Evolutionary conservation across 2,329 filamentous ascomycete species (phyloP), one percentile per base, ranked within the genome.

Genomic region (Pseudohalonectria lignicola): DNA sequence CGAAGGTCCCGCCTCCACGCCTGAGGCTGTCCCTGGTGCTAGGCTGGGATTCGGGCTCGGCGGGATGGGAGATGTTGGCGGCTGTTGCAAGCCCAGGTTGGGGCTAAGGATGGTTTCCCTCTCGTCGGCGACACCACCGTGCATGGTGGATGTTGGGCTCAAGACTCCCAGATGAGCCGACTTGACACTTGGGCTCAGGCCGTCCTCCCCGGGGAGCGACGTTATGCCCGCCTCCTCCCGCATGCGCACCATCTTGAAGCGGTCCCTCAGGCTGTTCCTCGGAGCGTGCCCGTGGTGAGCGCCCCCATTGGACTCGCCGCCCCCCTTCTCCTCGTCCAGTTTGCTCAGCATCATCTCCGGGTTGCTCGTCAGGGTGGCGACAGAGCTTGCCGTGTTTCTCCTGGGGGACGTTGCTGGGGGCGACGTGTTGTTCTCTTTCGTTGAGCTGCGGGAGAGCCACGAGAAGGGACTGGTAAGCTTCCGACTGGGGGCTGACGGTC

Each of bases 381-480:
- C 69, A 0, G 86, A 93, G 48, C 85, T 85, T 36, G 76, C 77
- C 1, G 86, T 94, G 52, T 90, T 86, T 53, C 86, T 71, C 48
- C 81, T 57, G 43, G 71, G 51, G 23, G 71, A 62, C 43, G 70
- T 53, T 40, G 47, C 42, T 49, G 51, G 50, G 5, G 74, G 70
- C 11, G 77, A 71, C 37, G 74, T 69, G 8, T 79, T 79, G 23
- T 7, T 12, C 21, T 37, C 35, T 37, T 62, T 64, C 26, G 70
- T 68, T 10, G 76, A 74, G 55, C 71, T 80, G 47, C 86, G 69
- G 23, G 85, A 86, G 29, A 93, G 71, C 79, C 85, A 90, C 29
- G 85, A 76, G 50, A 94, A 93, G n/a, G 83, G 86, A 48, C 85
- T 86, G 8, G 85, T 88, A 39, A 93, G 73, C 57, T 92, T 94